Conservation (phyloP, 768 basidiomycete species). For the Tricholomella constricta region DNA sequence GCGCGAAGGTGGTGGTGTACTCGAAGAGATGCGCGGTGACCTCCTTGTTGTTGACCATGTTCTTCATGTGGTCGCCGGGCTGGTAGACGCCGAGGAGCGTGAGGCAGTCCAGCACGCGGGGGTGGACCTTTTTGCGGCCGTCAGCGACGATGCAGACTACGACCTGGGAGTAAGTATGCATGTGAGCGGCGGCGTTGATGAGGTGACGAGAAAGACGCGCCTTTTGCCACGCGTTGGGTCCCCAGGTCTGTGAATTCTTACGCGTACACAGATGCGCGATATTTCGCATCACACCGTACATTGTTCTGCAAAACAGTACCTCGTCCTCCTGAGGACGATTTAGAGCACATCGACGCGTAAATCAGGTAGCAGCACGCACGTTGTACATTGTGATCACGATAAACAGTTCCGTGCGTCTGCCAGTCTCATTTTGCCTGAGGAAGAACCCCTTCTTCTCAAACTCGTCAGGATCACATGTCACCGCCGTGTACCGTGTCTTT, state of each 20-base stretch:
- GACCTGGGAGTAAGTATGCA: constrained; percentile 51
- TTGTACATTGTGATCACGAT: constrained; percentile 98
- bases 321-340: constrained; percentile 70
- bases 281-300: constrained; percentile 94
- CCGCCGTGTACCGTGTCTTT: constrained; percentile 79
- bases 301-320: constrained; percentile 85
- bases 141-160: constrained; percentile 93
- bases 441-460: constrained; percentile 85
- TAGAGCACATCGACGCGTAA: constrained; percentile 2
- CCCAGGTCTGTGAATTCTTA: constrained; percentile 94
- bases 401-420: constrained; percentile 85
- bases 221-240: constrained; percentile 96
- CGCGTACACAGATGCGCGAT: constrained; percentile 81
- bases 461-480: constrained; percentile 93
- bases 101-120: constrained; percentile 84
- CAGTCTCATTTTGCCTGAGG: constrained; percentile 78
- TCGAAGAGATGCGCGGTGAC: constrained; percentile 73
- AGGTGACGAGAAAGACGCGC: constrained; percentile 32
- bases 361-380: constrained; percentile 47
- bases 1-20: constrained; percentile 78
- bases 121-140: constrained; percentile 80
- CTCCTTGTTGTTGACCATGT: constrained; percentile 66
- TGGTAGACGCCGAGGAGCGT: constrained; percentile 95
- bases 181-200: background rate
- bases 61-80: constrained; percentile 48